Evolutionary conservation across 2,329 filamentous ascomycete genomes (phyloP).

Genomic region (Emydomyces testavorans): DNA sequence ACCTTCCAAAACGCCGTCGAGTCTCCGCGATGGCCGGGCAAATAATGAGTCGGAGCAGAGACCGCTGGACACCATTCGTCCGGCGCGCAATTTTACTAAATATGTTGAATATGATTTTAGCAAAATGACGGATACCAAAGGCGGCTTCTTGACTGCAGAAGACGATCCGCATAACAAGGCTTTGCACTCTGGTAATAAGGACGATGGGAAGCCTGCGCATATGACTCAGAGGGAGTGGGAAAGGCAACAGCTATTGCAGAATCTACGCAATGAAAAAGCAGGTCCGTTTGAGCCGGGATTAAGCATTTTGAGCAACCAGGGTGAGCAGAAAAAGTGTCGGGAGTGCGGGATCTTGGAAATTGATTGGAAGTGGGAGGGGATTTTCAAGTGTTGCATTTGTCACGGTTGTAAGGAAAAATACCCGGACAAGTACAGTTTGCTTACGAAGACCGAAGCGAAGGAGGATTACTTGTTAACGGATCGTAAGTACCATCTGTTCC

Average conservation of each 20-base stretch:
- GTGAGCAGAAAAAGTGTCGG: conserved; percentile 59
- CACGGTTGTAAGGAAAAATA: conserved; percentile 73
- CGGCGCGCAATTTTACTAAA: conserved; percentile 79
- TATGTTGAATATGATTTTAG: conserved; percentile 98
- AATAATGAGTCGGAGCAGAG: conserved; percentile 24
- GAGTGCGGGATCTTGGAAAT: conserved; percentile 81
- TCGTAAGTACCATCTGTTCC: conserved; percentile 42
- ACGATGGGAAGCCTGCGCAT: conserved; percentile 61
- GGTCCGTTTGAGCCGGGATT: conserved; percentile 84
- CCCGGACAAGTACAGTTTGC: conserved; percentile 84
- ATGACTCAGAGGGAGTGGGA: conserved; percentile 95
- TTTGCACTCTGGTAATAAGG: conserved; percentile 46
- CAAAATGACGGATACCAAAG: conserved; percentile 95
- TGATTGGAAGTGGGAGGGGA: conserved; percentile 88
- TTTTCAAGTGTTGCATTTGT: conserved; percentile 67
- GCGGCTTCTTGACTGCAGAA: conserved; percentile 79
- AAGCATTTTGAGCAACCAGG: conserved; percentile 56
- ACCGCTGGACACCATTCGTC: conserved; percentile 47
- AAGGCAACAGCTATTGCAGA: conserved; percentile 60
- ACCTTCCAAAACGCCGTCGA: conserved; percentile 41
- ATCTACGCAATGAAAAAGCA: conserved; percentile 58
- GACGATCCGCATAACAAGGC: conserved; percentile 86
- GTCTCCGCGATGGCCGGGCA: conserved; percentile 56
- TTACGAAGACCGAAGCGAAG: conserved; percentile 93
- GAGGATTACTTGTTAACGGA: conserved; percentile 95